Evolutionary conservation across 345 rosid genomes (phyloP), one percentile per base, ranked within the genome.

Genomic region (Clarkia xantiana): DNA sequence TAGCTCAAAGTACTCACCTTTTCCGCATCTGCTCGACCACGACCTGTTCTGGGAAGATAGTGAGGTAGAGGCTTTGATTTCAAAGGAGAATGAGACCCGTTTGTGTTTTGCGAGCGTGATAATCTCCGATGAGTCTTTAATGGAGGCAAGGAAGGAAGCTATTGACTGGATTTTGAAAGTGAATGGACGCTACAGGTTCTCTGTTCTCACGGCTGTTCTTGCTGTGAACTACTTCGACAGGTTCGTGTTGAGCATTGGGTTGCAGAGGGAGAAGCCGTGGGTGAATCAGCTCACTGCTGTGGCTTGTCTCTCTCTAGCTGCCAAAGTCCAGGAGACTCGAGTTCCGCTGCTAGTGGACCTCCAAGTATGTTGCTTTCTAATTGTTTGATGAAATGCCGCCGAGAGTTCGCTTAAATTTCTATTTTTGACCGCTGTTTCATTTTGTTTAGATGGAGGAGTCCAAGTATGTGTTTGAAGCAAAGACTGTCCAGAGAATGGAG

Each of bases 401-500:
- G 14, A 42, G 42, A 23, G 0, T 43, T 44, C 34, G 8, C 34
- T 6, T 18, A 12, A 9, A 43, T 18, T 0, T 4, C 36, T 12
- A 10, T 29, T 29, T 29, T 29, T 29, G 36, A 29, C 36, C 2
- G 1, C 10, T 25, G n/a, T 14, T 3, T 14, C n/a, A 23, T 11
- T 34, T 40, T 0, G 8, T 15, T 1, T 49, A 76, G 84, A 76
- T 73, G 43, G 81, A 74, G 64, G 75, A 54, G 49, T 72, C 89
- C 1, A 41, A 22, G 67, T 76, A 67, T 39, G 53, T 65, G 22
- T 78, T 80, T 68, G 84, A 75, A 65, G 60, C 72, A 29, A 71
- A 67, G 64, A 54, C 71, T 18, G 63, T 86, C 42, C 77, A 62
- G 51, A 82, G 81, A 57, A 85, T 84, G 93, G 97, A 89, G 67